A percentile compares a stretch with the other conserved stretches of the same genome.
Conservation (phyloP, 352 stramenopile species). For the Aphanomyces invadans region DNA sequence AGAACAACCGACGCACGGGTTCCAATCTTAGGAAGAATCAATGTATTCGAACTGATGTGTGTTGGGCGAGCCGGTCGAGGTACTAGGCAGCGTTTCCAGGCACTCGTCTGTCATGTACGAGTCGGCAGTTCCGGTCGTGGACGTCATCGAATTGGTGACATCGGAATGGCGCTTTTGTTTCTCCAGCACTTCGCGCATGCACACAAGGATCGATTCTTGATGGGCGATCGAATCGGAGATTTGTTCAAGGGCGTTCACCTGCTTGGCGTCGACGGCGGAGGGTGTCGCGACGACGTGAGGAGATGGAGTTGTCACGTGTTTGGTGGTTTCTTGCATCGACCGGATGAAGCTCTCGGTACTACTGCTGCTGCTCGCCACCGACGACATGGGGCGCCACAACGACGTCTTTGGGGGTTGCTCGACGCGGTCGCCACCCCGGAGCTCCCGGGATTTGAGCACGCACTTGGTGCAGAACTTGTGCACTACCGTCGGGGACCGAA, state of each 20-base stretch:
- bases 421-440: neutral
- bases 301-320: neutral
- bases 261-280: neutral
- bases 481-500: neutral
- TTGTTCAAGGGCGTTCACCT: neutral
- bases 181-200: neutral
- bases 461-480: slow-evolving; percentile 24
- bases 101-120: neutral
- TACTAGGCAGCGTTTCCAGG: neutral
- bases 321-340: neutral
- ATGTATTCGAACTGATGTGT: neutral
- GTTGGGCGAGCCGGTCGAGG: neutral
- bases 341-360: neutral
- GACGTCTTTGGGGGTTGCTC: neutral
- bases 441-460: neutral
- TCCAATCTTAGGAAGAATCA: no score
- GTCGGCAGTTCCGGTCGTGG: neutral
- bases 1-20: no score
- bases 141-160: neutral
- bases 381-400: neutral
- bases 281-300: neutral
- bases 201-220: neutral
- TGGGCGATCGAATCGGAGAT: neutral
- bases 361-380: neutral
- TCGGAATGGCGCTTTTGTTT: neutral